A percentile compares a stretch with the other conserved stretches of the same genome.
Conservation (phyloP, 83 land plant species). For the Picea mariana region DNA sequence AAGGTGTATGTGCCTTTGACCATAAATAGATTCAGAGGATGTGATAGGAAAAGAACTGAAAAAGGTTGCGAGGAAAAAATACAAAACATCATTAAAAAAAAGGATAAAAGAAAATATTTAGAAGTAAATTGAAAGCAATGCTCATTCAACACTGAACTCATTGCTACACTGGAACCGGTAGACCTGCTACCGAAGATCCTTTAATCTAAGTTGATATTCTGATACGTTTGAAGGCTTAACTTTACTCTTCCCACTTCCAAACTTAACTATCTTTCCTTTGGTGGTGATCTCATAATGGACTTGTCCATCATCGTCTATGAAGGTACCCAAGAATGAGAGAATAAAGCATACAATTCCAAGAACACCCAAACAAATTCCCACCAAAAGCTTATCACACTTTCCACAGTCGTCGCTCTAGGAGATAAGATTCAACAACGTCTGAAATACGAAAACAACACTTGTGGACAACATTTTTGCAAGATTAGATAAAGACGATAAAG, state of each 20-base stretch:
- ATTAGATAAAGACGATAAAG: neutral
- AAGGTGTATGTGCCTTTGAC: no score
- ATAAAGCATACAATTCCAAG: slow-evolving; percentile 1
- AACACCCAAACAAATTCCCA: neutral
- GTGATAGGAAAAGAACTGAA: no score
- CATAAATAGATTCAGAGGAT: no score
- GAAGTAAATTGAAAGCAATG: no score
- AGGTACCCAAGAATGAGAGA: neutral
- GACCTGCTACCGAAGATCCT: neutral
- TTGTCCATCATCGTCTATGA: neutral
- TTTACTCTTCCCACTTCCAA: neutral
- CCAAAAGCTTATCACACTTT: neutral
- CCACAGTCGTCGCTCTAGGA: neutral
- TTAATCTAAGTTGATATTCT: neutral
- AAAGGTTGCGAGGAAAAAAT: no score
- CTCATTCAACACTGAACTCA: no score
- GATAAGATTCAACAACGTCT: neutral
- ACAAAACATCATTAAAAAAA: no score
- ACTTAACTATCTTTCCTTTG: neutral
- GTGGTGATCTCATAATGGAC: neutral
- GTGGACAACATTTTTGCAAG: neutral
- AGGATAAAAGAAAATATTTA: no score
- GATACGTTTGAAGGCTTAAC: neutral
- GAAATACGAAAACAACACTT: neutral
- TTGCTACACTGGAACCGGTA: no score